These are phyloP conservation scores for Cladosporium sp. DNA, from an alignment of 2,329 filamentous ascomycete genomes.

Conservation along the genomic window DNA sequence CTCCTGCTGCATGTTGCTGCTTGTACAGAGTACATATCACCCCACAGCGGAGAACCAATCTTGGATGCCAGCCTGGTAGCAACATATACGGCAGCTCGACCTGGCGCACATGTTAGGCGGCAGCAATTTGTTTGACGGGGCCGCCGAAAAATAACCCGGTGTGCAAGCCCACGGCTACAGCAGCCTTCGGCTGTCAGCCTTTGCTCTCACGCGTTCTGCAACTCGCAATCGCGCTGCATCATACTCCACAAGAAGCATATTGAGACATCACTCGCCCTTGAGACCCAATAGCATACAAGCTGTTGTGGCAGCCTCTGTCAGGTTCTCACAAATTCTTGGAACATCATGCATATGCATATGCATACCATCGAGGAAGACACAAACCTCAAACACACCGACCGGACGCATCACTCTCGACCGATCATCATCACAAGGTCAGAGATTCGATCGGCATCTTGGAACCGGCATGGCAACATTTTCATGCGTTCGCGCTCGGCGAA, in stretches of 20 bases:
- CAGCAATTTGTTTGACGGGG: neutral
- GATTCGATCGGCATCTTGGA: neutral
- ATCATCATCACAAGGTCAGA: neutral
- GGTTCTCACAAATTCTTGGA: neutral
- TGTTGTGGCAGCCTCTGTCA: neutral
- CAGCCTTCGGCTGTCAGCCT: neutral
- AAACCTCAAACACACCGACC: neutral
- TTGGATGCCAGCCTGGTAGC: neutral
- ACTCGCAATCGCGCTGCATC: neutral
- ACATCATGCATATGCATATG: neutral
- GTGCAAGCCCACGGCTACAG: neutral
- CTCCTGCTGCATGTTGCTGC: slow-evolving; percentile 1
- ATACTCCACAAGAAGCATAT: neutral
- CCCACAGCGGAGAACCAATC: neutral
- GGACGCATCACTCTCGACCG: neutral
- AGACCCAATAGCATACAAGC: neutral
- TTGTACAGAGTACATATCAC: neutral
- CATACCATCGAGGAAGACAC: neutral
- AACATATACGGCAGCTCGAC: slow-evolving; percentile 6
- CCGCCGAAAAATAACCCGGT: neutral
- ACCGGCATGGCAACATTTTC: neutral
- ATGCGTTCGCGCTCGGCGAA: neutral
- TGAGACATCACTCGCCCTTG: neutral
- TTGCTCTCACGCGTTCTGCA: neutral
- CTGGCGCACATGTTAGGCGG: slow-evolving; percentile 2